phyloP scores from a whole-genome alignment of 306 rosid species.

The Hippophae gyantsensis region DNA sequence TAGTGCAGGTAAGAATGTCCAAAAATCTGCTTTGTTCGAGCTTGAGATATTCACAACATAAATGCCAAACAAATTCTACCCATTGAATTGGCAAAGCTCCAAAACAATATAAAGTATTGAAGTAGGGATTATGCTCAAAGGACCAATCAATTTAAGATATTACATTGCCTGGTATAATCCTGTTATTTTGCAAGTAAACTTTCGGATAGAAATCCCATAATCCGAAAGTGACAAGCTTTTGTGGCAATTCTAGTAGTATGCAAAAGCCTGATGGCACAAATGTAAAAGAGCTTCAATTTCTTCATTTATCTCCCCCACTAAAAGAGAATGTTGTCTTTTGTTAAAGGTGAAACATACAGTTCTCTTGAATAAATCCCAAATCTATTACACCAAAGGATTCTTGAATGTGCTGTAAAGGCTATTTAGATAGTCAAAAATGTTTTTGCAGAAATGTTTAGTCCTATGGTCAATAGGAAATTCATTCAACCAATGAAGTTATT shows the following conservation, averaged over 20 bases:
- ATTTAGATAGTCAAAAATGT: not conserved
- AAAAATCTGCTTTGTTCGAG: too few species aligned
- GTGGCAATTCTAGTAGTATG: not conserved
- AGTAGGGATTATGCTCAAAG: too few species aligned
- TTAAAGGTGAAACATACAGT: not conserved
- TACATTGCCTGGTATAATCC: too few species aligned
- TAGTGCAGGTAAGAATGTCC: too few species aligned
- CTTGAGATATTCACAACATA: too few species aligned
- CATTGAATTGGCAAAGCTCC: too few species aligned
- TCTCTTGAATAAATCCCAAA: not conserved
- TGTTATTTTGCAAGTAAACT: too few species aligned
- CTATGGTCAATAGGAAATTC: not conserved
- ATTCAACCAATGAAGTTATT: not conserved
- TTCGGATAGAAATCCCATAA: too few species aligned
- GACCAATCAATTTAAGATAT: too few species aligned
- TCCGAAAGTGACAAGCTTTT: not conserved
- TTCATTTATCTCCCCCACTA: not conserved
- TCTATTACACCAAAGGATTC: not conserved
- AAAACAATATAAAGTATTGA: too few species aligned
- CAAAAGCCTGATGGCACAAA: not conserved
- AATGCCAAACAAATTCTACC: too few species aligned
- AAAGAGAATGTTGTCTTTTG: not conserved
- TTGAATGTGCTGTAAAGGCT: not conserved
- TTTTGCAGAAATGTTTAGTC: not conserved
- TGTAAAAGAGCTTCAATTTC: not conserved